Evolutionary conservation across 2,329 filamentous ascomycete species (phyloP).

Genomic region (Epichloe brachyelytri): DNA sequence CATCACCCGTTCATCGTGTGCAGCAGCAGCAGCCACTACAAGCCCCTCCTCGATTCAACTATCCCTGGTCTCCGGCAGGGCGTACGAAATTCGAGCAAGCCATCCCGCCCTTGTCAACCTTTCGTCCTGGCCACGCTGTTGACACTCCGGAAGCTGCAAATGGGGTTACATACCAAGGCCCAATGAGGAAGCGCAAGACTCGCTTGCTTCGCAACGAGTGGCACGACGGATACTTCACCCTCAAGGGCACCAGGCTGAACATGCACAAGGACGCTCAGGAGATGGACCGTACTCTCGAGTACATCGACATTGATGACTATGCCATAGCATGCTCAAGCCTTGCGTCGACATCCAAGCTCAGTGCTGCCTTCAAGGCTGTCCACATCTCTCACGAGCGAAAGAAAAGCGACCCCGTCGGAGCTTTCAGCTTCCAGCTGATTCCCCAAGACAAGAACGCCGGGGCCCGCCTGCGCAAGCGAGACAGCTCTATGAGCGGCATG

Average conservation of each 20-base stretch:
- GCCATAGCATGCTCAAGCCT: conserved; percentile 72
- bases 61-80: conserved; percentile 42
- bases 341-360: conserved; percentile 66
- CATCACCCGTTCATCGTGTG: conserved; percentile 21
- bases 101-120: conserved; percentile 24
- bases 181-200: conserved; percentile 90
- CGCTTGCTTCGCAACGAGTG: conserved; percentile 84
- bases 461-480: conserved; percentile 39
- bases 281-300: conserved; percentile 52
- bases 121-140: conserved; percentile 13
- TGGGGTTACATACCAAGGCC: conserved; percentile 62
- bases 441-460: conserved; percentile 47
- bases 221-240: conserved; percentile 82
- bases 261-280: conserved; percentile 55
- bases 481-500: conserved; percentile 28
- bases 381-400: conserved; percentile 43
- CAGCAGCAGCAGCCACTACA: conserved; percentile 30
- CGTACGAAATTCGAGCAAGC: conserved; percentile 32
- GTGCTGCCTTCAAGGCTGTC: conserved; percentile 75
- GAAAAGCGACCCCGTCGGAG: conserved; percentile 46
- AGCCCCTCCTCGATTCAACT: conserved; percentile 40
- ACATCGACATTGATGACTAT: conserved; percentile 81
- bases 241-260: conserved; percentile 60
- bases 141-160: conserved; percentile 23
- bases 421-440: conserved; percentile 77